phyloP scores from a whole-genome alignment of 1,284 basidiomycete species.

The Trametes versicolor region DNA sequence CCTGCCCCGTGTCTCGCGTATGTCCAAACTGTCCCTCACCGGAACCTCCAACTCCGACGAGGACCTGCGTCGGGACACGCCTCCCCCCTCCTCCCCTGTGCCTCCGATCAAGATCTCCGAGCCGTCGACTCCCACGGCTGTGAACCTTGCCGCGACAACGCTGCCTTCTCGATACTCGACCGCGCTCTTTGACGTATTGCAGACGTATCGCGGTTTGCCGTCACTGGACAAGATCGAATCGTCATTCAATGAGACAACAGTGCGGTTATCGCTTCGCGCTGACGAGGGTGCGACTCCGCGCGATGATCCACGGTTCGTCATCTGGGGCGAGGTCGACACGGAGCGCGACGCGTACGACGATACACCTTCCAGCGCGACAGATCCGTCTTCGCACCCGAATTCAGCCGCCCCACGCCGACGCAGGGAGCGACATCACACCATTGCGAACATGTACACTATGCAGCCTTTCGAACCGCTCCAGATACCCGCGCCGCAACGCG shows the following conservation, averaged over 20 bases:
- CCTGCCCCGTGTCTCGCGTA: slow-evolving; percentile 32
- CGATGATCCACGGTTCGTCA: slow-evolving; percentile 88
- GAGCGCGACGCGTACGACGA: slow-evolving; percentile 52
- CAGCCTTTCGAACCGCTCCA: slow-evolving; percentile 48
- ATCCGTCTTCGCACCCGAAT: slow-evolving; percentile 54
- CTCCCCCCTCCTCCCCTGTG: slow-evolving; percentile 18
- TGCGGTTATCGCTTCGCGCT: slow-evolving; percentile 70
- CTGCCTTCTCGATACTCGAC: slow-evolving; percentile 73
- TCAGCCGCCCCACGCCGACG: slow-evolving; percentile 32
- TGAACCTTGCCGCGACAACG: slow-evolving; percentile 49
- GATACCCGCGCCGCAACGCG: slow-evolving; percentile 35
- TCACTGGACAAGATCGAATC: slow-evolving; percentile 66
- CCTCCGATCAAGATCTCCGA: slow-evolving; percentile 30
- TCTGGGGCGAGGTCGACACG: slow-evolving; percentile 76
- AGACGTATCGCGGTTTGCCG: slow-evolving; percentile 80
- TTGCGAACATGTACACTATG: slow-evolving; percentile 23
- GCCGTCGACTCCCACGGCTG: slow-evolving; percentile 15
- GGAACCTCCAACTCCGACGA: slow-evolving; percentile 33
- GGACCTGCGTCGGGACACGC: slow-evolving; percentile 24
- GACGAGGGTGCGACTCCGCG: slow-evolving; percentile 75
- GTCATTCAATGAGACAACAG: slow-evolving; percentile 60
- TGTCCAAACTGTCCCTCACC: slow-evolving; percentile 34
- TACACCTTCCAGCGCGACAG: slow-evolving; percentile 58
- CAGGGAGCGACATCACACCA: slow-evolving; percentile 18
- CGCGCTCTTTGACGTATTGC: slow-evolving; percentile 83